These are phyloP conservation scores for Nepenthes alata DNA, from an alignment of 179 eudicot genomes.

Conservation along the genomic window DNA sequence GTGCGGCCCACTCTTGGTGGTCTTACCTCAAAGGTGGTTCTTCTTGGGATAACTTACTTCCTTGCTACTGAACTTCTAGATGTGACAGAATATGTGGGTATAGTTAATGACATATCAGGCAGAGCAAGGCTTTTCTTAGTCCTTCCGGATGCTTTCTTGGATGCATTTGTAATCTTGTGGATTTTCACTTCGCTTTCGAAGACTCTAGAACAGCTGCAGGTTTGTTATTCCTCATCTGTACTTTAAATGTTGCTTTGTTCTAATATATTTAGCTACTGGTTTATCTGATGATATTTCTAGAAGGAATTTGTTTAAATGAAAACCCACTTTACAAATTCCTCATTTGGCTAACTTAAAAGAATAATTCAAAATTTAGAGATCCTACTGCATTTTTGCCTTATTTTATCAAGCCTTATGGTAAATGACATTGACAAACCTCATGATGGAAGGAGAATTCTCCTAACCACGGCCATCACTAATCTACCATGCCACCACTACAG, in stretches of 20 bases:
- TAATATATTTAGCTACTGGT: background rate
- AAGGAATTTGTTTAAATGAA: background rate
- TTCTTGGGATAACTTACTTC: constrained; percentile 79
- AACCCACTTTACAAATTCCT: background rate
- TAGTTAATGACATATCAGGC: constrained; percentile 83
- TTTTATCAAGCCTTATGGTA: background rate
- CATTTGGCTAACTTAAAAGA: background rate
- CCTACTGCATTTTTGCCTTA: background rate
- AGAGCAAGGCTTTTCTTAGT: constrained; percentile 76
- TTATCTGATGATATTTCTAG: background rate
- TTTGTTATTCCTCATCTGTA: constrained; percentile 11
- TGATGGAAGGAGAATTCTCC: no score
- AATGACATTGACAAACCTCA: no score
- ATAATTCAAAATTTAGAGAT: background rate
- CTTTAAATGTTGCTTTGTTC: background rate
- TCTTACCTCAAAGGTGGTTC: constrained; percentile 77
- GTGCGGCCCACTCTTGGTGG: constrained; percentile 99
- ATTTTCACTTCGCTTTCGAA: constrained; percentile 92
- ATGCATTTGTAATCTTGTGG: constrained; percentile 87
- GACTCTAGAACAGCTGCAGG: constrained; percentile 96
- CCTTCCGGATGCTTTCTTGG: constrained; percentile 77
- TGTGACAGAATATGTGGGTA: constrained; percentile 83
- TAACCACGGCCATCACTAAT: no score
- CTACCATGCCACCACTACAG: no score
- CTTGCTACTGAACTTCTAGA: constrained; percentile 77